These are phyloP conservation scores for Neofusicoccum laricinum DNA, from an alignment of 2,329 filamentous ascomycete species.

Conservation along the genomic window DNA sequence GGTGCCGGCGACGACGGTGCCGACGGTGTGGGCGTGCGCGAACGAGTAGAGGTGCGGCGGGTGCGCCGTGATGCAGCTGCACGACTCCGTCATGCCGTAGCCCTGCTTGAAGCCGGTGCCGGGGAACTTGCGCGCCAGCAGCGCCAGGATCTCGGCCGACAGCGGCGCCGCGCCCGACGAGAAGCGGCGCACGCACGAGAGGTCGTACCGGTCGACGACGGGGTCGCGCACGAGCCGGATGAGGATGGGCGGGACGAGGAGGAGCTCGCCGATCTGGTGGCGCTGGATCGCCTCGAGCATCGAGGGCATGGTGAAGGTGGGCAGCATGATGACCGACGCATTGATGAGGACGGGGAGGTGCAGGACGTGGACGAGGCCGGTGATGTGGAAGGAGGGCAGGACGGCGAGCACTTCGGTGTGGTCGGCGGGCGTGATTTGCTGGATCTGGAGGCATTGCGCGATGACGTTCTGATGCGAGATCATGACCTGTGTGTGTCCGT, in stretches of 20 bases:
- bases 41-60: conserved; percentile 56
- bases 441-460: conserved; percentile 60
- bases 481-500: conserved; percentile 41
- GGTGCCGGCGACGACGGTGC: conserved; percentile 57
- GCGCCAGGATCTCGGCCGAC: conserved; percentile 55
- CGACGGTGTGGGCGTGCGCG: conserved; percentile 56
- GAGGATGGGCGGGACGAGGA: conserved; percentile 60
- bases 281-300: conserved; percentile 55
- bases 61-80: conserved; percentile 61
- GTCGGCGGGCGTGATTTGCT: conserved; percentile 50
- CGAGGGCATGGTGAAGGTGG: conserved; percentile 59
- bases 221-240: conserved; percentile 60
- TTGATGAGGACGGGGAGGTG: conserved; percentile 63
- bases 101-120: conserved; percentile 62
- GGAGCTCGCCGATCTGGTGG: conserved; percentile 54
- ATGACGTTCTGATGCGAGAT: conserved; percentile 55
- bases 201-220: conserved; percentile 54
- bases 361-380: conserved; percentile 60
- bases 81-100: conserved; percentile 68
- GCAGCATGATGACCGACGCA: conserved; percentile 64
- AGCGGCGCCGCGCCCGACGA: conserved; percentile 61
- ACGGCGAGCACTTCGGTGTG: conserved; percentile 55
- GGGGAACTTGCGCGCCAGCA: conserved; percentile 56
- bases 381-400: conserved; percentile 59
- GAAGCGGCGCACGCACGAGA: conserved; percentile 55